phyloP scores from a whole-genome alignment of 306 rosid species.

The Malus asiatica region DNA sequence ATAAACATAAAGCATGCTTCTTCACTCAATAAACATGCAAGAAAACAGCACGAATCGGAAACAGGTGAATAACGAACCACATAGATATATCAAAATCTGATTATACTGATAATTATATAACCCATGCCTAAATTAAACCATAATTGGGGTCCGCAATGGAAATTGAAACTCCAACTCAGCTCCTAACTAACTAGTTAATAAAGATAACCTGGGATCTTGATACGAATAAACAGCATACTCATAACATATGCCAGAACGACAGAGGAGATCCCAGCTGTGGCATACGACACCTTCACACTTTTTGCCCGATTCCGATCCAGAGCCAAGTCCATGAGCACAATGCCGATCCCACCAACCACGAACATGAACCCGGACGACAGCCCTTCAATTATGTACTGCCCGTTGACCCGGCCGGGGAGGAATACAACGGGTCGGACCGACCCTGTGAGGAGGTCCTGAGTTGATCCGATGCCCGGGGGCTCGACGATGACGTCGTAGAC shows the following conservation, averaged over 20 bases:
- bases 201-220: constrained; percentile 89
- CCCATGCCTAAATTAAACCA: not conserved
- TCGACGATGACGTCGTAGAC: constrained; percentile 92
- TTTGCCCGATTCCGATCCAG: constrained; percentile 72
- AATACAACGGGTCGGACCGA: constrained; percentile 81
- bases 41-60: not conserved
- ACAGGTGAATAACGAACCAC: not conserved
- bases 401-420: constrained; percentile 77
- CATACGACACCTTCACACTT: constrained; percentile 69
- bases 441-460: constrained; percentile 73
- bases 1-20: not conserved
- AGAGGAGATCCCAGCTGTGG: constrained; percentile 64
- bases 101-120: not conserved
- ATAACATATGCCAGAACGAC: constrained; percentile 62
- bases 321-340: constrained; percentile 72
- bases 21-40: not conserved
- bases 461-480: constrained; percentile 92
- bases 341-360: constrained; percentile 76
- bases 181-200: constrained; percentile 27
- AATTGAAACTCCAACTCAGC: not conserved
- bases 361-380: constrained; percentile 91
- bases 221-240: constrained; percentile 92
- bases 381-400: constrained; percentile 90
- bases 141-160: not conserved
- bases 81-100: not conserved